Evolutionary conservation across 257 asterid species (phyloP).

Genomic region (Nicotiana otophora): DNA sequence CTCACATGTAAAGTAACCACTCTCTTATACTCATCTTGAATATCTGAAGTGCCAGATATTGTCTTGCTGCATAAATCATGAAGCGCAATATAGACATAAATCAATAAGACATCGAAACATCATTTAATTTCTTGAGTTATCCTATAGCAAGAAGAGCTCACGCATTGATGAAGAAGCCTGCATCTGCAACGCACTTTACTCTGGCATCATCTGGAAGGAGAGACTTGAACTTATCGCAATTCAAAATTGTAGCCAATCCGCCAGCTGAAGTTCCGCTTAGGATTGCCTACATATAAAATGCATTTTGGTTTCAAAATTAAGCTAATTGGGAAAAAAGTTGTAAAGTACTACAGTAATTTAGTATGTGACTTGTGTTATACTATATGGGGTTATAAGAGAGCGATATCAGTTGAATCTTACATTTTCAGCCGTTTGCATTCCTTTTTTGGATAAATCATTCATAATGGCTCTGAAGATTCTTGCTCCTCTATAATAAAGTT

Average conservation of each 20-base stretch:
- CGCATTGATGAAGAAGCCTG: conserved; percentile 72
- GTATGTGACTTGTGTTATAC: not conserved
- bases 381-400: not conserved
- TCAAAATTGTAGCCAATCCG: conserved; percentile 65
- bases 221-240: conserved; percentile 63
- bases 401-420: conserved; percentile 3
- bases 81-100: too few relatives aligned
- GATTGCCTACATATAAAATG: conserved; percentile 41
- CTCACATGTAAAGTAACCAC: conserved; percentile 70
- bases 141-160: conserved; percentile 24
- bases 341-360: not conserved
- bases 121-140: not conserved
- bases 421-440: conserved; percentile 35
- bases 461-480: conserved; percentile 26
- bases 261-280: conserved; percentile 89
- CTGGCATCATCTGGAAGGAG: conserved; percentile 44
- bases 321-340: too few relatives aligned
- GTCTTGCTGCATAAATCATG: conserved; percentile 44
- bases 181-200: conserved; percentile 83
- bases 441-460: conserved; percentile 31
- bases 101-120: not conserved
- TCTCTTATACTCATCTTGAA: conserved; percentile 40
- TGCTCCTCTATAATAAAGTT: conserved; percentile 33
- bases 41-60: conserved; percentile 50
- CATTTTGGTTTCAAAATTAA: too few relatives aligned